Base-by-base conservation (phyloP, 148 eudicot species). In the Fagopyrum homotropicum region DNA sequence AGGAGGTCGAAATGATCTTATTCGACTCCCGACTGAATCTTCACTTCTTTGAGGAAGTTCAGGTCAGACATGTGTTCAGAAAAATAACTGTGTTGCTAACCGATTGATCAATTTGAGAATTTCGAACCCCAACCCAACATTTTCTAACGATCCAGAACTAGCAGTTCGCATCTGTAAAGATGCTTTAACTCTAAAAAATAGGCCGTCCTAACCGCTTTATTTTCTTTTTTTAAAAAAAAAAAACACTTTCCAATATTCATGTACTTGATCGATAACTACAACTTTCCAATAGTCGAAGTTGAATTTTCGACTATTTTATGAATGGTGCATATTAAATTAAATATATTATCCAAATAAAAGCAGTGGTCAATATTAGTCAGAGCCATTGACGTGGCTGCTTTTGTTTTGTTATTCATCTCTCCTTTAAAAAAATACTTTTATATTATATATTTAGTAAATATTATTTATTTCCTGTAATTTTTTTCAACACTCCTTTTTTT, bases 341-440 rank as follows among this genome's bases (percentile, higher is more conserved):
- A 30, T 30, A 35, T 64, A 64, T 64, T 40, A 64, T 66, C 19
- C 19, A 66, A 66, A 35, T 19, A 66, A 66, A 66, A 72, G 75
- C 40, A 72, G 59, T 72, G 75, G 75, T 72, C 75, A 72, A 72
- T 72, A 46, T 46, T 48, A 50, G 75, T 72, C 75, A 52, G 35
- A 72, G 75, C 49, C 75, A 72, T 26, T 72, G 75, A 72, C 57
- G 57, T 52, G 75, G 75, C 75, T 48, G 75, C 43, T 45, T 72
- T 72, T 72, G 43, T 22, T 26, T 48, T 72, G 57, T 72, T 29
- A 43, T 29, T 49, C 0, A 26, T n/a, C 74, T n/a, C 16, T 70
- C 73, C 73, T 70, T 15, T n/a, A 19, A 71, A 19, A 71, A 7
- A 8, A 46, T 8, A 45, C 73, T 26, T 15, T 70, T 44, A 70